Evolutionary conservation across 805 yeast species (phyloP).

Genomic region (Saturnispora serradocipensis): DNA sequence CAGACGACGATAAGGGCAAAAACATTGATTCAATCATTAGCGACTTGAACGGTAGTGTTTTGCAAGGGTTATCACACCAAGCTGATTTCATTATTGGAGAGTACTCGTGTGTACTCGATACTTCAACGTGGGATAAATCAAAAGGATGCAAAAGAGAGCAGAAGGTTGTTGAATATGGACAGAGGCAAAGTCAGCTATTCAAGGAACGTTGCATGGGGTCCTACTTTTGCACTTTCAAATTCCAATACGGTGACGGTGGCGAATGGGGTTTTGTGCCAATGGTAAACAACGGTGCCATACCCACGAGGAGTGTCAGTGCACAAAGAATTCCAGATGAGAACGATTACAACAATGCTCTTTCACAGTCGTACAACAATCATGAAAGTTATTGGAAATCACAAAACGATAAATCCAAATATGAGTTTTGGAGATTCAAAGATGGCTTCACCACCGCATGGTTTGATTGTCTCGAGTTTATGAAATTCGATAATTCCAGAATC

Average conservation of each 20-base stretch:
- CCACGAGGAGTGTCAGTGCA: slow-evolving; percentile 20
- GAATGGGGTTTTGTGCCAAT: slow-evolving; percentile 91
- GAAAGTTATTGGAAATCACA: slow-evolving; percentile 57
- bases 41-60: slow-evolving; percentile 43
- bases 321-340: slow-evolving; percentile 31
- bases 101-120: slow-evolving; percentile 81
- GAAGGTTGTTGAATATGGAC: slow-evolving; percentile 55
- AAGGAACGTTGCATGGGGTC: slow-evolving; percentile 57
- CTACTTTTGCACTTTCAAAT: slow-evolving; percentile 88
- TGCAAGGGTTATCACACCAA: slow-evolving; percentile 37
- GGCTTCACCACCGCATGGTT: slow-evolving; percentile 72
- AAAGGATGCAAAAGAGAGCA: slow-evolving; percentile 36
- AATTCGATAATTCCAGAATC: slow-evolving; percentile 56
- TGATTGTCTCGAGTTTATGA: slow-evolving; percentile 62
- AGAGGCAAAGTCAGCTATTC: slow-evolving; percentile 40
- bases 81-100: slow-evolving; percentile 79
- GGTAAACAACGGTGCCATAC: slow-evolving; percentile 53
- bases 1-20: slow-evolving; percentile 61
- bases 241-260: slow-evolving; percentile 84
- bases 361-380: slow-evolving; percentile 38
- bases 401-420: slow-evolving; percentile 52
- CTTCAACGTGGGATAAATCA: slow-evolving; percentile 55
- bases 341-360: slow-evolving; percentile 33
- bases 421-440: slow-evolving; percentile 72
- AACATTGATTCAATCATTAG: slow-evolving; percentile 52